Evolutionary conservation across 2,329 filamentous ascomycete species (phyloP), one percentile per base, ranked within the genome.

Genomic region (Fusarium sarcochroum): DNA sequence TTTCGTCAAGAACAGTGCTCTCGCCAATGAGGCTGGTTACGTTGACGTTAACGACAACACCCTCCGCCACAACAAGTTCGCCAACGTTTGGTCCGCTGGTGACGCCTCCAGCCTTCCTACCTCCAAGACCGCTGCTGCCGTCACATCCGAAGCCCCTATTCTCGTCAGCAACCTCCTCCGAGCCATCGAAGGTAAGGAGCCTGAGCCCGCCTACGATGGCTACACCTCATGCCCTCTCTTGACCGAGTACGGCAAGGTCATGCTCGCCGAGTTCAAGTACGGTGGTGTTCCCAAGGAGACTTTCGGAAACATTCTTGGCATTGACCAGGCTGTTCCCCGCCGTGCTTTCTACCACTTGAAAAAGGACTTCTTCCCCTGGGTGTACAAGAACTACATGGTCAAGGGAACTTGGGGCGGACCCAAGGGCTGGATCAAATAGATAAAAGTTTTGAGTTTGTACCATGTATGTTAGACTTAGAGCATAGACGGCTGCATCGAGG

Each of bases 351-450:
- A 88, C 68, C 80, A 89, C 69, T 69, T 90, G 44, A 90, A 90
- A 81, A 90, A 88, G 78, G 84, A 90, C 72, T 90, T 90, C 71
- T 90, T 90, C 77, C 88, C 88, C 0, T 90, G 88, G 88, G 88
- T 90, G 4, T 90, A 90, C 76, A 84, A 82, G 53, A 83, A 86
- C 37, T 83, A 81, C 37, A 85, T 89, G 83, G 83, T 90, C 8
- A 89, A 87, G 78, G 88, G 88, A 7, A 86, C 81, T 9, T 90
- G 88, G 88, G 87, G 80, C 21, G 88, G 88, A 7, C 86, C 87
- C 0, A 87, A 85, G 74, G 87, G 87, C 0, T 88, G 78, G 79
- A 52, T 69, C 23, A 70, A 56, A 61, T 69, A 69, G 34, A 44
- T 11, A 48, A 63, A 52, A 47, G 50, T 37, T 30, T 34, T 51